A percentile compares a stretch with the other conserved stretches of the same genome.
These are phyloP conservation scores for Marchantia paleacea DNA, from an alignment of 225 moss, liverwort and hornwort species.

Conservation along the genomic window DNA sequence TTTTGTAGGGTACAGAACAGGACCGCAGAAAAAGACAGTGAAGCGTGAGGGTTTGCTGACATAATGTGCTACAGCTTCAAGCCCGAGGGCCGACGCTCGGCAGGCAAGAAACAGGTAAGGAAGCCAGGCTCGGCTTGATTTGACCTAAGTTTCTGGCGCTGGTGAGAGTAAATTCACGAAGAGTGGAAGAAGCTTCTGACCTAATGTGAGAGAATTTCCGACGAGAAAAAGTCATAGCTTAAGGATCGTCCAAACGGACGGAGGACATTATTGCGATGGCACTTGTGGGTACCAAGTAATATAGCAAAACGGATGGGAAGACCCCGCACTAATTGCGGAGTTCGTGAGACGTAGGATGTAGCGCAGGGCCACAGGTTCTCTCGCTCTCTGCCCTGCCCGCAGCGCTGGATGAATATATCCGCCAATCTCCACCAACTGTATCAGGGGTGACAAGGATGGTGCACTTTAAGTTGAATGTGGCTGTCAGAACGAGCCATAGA, in stretches of 20 bases:
- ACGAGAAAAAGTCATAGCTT: background rate
- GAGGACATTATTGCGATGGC: too few species aligned
- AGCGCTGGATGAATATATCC: background rate
- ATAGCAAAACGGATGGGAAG: background rate
- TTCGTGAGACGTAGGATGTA: background rate
- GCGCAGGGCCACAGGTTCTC: background rate
- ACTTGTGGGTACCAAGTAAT: background rate
- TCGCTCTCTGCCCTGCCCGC: background rate
- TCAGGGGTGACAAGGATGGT: background rate
- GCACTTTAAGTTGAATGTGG: background rate
- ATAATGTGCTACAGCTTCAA: background rate
- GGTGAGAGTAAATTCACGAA: background rate
- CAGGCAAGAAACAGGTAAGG: background rate
- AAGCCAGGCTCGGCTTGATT: background rate
- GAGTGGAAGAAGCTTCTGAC: constrained; percentile 1
- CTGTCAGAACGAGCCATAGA: background rate
- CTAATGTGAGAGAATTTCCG: background rate
- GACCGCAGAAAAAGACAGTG: background rate
- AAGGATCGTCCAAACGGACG: background rate
- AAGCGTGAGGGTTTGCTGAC: background rate
- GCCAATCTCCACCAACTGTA: background rate
- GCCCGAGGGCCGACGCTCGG: background rate
- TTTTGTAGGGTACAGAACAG: background rate
- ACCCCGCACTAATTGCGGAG: background rate
- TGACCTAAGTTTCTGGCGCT: background rate